Base-by-base conservation (phyloP, 495 filamentous ascomycete species). In the Cercophora samala region DNA sequence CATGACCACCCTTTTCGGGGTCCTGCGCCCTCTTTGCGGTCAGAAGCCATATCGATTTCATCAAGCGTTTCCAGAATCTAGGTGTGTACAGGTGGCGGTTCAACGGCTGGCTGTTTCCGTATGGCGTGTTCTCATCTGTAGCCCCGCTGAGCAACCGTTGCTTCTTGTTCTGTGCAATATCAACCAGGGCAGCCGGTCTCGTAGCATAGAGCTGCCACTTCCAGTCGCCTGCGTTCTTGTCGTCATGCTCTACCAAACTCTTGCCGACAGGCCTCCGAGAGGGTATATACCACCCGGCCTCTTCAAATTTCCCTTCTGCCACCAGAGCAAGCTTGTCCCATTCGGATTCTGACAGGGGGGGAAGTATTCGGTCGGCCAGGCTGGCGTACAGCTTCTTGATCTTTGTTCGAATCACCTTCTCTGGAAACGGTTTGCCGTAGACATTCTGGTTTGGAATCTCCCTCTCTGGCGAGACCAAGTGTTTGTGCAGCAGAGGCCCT, bases 271-370 rank as follows among this genome's bases (percentile, higher is more conserved):
- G 23, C 18, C 77, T 69, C 23, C 80, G 74, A 5, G 55, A 54
- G 19, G 78, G 76, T 1, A 76, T 55, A 6, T 61, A 61, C 66
- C 73, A 77, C 37, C 73, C 71, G 3, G 60, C 25, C 6, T 80
- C 79, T 62, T 64, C 76, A 75, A 82, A 84, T 68, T 74, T 80
- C 3, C 90, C 93, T 13, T 77, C 70, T 0, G 87, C 81, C 13
- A 96, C 70, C 19, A 80, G 83, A 15, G 82, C 75, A 11, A 99
- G 76, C 37, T 82, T 70, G 25, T 84, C 76, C 80, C 90, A 91
- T 66, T 95, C 91, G 18, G 79, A 67, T 23, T 79, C 68, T 0
- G 90, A 88, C 0, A 97, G 69, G 1, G 95, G 95, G 6, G 93
- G 91, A n/a, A 90, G 74, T 4, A 92, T 70, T 56, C 81, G 82